These are phyloP conservation scores for Pleurotus ostreatus DNA, from an alignment of 768 basidiomycete species.

Conservation along the genomic window DNA sequence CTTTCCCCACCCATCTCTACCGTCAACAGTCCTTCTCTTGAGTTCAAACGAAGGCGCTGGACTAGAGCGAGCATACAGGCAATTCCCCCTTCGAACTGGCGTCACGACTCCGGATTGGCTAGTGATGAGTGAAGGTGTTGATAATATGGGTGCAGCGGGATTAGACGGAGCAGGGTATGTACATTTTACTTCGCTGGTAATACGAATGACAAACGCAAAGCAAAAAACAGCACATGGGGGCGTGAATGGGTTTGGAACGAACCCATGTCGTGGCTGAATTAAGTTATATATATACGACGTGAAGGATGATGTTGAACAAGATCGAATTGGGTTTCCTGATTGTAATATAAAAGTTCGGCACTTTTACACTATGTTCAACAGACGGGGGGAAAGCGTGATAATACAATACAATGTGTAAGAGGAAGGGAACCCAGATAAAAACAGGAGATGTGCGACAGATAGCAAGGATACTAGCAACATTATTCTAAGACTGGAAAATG, in stretches of 20 bases:
- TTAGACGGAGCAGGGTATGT: conserved; percentile 74
- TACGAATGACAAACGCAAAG: conserved; percentile 22
- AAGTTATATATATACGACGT: neutral
- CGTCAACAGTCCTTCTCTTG: conserved; percentile 49
- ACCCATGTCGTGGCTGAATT: conserved; percentile 46
- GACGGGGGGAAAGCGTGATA: conserved; percentile 47
- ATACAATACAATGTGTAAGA: conserved; percentile 84
- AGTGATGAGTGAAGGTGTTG: conserved; percentile 49
- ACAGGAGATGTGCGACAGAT: conserved; percentile 75
- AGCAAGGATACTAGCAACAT: conserved; percentile 63
- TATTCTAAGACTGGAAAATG: conserved; percentile 73
- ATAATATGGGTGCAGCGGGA: conserved; percentile 65
- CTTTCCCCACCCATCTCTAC: conserved; percentile 54
- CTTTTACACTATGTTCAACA: conserved; percentile 40
- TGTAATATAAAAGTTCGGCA: conserved; percentile 10
- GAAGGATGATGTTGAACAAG: neutral
- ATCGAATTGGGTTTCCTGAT: conserved; percentile 5
- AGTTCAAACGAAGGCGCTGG: conserved; percentile 51
- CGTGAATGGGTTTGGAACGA: conserved; percentile 42
- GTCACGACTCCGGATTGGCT: conserved; percentile 77
- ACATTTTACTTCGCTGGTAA: conserved; percentile 19
- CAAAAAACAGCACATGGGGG: conserved; percentile 25
- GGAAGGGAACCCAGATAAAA: conserved; percentile 55
- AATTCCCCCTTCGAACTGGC: conserved; percentile 87
- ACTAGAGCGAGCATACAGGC: conserved; percentile 61